Base-by-base conservation (phyloP, 1,139 yeast species). In the Pichia cactophila region DNA sequence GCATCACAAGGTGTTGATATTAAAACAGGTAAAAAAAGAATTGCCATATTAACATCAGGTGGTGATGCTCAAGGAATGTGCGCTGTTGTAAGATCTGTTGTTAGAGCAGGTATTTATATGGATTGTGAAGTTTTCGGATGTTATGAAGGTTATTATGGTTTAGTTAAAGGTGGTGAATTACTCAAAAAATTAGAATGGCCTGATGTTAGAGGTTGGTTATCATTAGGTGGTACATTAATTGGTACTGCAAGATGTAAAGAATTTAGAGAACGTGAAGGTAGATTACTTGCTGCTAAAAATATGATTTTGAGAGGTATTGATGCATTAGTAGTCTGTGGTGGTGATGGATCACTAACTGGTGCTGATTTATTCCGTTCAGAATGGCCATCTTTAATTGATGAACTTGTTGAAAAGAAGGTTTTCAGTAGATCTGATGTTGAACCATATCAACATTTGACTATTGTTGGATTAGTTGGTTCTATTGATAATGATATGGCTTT, bases 51-150 rank as follows among this genome's bases (percentile, higher is more conserved):
- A 92, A 92, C 98, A 1, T 87, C 96, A 1, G 98, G 98, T 59
- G 98, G 98, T 65, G 98, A 90, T 69, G 89, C 97, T 43, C 98
- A 96, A 26, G 98, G 98, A 57, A 92, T 92, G 98, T 89, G 90
- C 66, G 90, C 97, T 2, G 86, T 84, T 46, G 98, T 92, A 17
- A 77, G 98, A 58, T 94, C 97, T 1, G 95, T 92, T 51, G 95
- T 92, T 8, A 78, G 98, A 59, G 79, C 96, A 3, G 95, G 96
- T 46, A 86, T 92, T 55, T 79, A 74, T 69, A 77, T 81, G 54
- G 94, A 89, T n/a, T 92, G 97, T 69, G 94, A 87, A 58, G 90
- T 94, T n/a, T 92, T 76, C 64, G 97, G 94, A 23, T 81, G 92
- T 54, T 84, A 81, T 71, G 98, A 92, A 71, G 98, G 98, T 52